Evolutionary conservation across 2,329 filamentous ascomycete genomes (phyloP), one percentile per base, ranked within the genome.

Genomic region (Eutypella sp.): DNA sequence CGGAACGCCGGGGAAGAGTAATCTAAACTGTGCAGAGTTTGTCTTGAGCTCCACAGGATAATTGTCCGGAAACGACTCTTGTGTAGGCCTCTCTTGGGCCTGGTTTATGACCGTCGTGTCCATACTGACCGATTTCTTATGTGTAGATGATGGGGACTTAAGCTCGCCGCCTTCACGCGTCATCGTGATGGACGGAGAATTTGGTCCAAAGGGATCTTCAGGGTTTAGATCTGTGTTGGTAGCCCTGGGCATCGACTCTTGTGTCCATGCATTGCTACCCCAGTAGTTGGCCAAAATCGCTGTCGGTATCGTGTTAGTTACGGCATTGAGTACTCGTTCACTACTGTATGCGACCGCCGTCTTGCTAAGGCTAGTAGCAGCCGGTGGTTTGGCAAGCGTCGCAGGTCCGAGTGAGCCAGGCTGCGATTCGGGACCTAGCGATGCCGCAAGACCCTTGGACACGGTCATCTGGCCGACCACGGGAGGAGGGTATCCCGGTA

Each of bases 281-380:
- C 92, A 97, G 46, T 95, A 79, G 62, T 97, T 97, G 25, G 91
- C 91, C 72, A 96, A 81, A 50, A 96, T 82, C 13, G 89, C 89
- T 41, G 87, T 87, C 1, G 91, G 89, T 67, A 96, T 81, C 19
- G 79, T 79, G 36, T 85, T 81, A n/a, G 76, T 76, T 40, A 74
- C 82, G 16, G 82, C 66, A 3, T 77, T 78, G 46, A 89, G 73
- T 2, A 82, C 81, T 49, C 85, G 79, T 59, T 96, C 90, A 42
- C 84, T 85, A 56, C 85, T 89, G 15, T 92, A 81, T 22, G 89
- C 75, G 20, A 96, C 86, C 19, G 91, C 92, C 19, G 83, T 83
- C 59, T 88, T 89, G 68, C 91, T 96, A 57, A 96, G 77, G 52
- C 84, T 90, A 2, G 92, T 97, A 25, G 87, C 77, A 1, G 88